Percentiles rank a stretch among this genome's conserved stretches.
These are phyloP conservation scores for Saccharomycopsis sp. DNA, from an alignment of 805 yeast species.

Conservation along the genomic window DNA sequence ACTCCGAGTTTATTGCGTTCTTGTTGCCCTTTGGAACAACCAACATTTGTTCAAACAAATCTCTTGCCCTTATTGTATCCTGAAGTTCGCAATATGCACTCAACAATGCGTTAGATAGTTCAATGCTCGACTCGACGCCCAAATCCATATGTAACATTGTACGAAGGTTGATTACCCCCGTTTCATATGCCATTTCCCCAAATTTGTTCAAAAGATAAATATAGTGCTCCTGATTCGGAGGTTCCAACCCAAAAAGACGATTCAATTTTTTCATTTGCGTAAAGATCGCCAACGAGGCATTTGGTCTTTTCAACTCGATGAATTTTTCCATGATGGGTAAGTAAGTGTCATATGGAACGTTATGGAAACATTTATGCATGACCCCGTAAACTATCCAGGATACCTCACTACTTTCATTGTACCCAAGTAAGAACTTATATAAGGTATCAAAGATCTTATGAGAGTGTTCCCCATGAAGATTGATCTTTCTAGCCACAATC, in stretches of 20 bases:
- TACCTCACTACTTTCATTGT: conserved; percentile 35
- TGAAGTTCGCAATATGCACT: conserved; percentile 54
- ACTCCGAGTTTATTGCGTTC: conserved; percentile 27
- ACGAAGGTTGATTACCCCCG: conserved; percentile 58
- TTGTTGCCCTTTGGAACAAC: conserved; percentile 38
- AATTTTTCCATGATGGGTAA: conserved; percentile 51
- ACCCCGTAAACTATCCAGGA: conserved; percentile 57
- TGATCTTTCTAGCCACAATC: conserved; percentile 17
- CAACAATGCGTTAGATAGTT: conserved; percentile 51
- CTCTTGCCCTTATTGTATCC: conserved; percentile 48
- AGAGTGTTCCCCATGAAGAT: conserved; percentile 20
- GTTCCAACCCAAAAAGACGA: conserved; percentile 42
- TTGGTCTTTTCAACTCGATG: conserved; percentile 45
- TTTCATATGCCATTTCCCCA: conserved; percentile 50
- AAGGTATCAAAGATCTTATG: conserved; percentile 36
- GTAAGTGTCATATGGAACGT: conserved; percentile 51
- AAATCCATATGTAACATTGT: conserved; percentile 56
- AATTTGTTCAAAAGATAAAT: conserved; percentile 50
- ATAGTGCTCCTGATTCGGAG: conserved; percentile 49
- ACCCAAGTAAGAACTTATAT: conserved; percentile 37
- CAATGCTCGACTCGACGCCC: conserved; percentile 44
- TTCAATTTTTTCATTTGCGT: conserved; percentile 48
- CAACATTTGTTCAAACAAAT: conserved; percentile 50
- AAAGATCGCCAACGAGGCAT: conserved; percentile 55
- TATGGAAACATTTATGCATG: conserved; percentile 44